These are phyloP conservation scores for Ogataea saltuana DNA, from an alignment of 805 yeast genomes.

Conservation along the genomic window DNA sequence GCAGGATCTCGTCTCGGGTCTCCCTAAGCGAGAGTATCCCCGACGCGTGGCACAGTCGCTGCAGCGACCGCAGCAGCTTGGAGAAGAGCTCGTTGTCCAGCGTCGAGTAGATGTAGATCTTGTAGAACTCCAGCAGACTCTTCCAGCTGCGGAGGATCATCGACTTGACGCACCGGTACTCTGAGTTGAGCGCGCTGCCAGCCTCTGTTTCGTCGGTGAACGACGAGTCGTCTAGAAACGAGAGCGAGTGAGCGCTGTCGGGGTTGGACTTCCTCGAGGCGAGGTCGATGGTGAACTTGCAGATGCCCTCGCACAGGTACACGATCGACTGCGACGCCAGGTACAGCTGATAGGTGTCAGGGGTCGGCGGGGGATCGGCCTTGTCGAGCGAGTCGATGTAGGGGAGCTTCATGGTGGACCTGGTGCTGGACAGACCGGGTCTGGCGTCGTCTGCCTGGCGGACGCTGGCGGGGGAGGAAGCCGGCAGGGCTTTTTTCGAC, in stretches of 20 bases:
- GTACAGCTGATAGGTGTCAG: constrained; percentile 60
- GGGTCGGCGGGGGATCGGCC: constrained; percentile 67
- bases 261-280: constrained; percentile 27
- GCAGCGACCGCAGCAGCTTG: constrained; percentile 66
- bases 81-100: constrained; percentile 74
- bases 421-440: constrained; percentile 40
- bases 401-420: constrained; percentile 51
- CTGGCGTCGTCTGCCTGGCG: constrained; percentile 16
- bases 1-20: constrained; percentile 58
- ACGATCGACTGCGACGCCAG: constrained; percentile 56
- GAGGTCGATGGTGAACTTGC: constrained; percentile 48
- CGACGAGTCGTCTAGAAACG: constrained; percentile 26
- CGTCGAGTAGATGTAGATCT: constrained; percentile 60
- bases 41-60: constrained; percentile 77
- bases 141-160: constrained; percentile 40
- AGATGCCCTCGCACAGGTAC: constrained; percentile 67
- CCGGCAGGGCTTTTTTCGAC: constrained; percentile 5
- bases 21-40: constrained; percentile 65
- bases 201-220: constrained; percentile 16
- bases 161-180: constrained; percentile 21
- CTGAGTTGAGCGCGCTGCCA: constrained; percentile 5
- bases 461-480: constrained; percentile 14
- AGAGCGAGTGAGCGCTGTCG: constrained; percentile 15
- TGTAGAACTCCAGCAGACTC: constrained; percentile 44
- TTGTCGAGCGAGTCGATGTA: constrained; percentile 81